These are phyloP conservation scores for Sporothrix schenckii DNA, from an alignment of 2,329 filamentous ascomycete genomes.

Conservation along the genomic window DNA sequence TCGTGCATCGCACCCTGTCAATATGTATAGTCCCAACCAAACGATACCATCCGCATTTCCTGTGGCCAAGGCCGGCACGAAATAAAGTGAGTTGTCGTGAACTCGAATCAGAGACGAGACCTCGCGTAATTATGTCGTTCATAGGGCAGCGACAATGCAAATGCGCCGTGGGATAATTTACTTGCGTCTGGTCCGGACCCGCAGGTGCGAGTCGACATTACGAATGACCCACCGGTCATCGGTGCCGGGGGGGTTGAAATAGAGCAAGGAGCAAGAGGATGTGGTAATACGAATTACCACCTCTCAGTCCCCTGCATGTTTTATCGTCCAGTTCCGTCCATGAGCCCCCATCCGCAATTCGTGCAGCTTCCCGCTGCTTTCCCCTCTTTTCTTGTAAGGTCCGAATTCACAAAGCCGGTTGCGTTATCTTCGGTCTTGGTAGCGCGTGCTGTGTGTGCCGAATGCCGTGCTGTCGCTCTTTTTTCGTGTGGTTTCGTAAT, in stretches of 20 bases:
- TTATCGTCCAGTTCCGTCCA: not conserved
- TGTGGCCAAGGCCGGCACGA: conserved; percentile 8
- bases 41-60: not conserved
- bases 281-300: too few relatives aligned
- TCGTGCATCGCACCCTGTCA: not conserved
- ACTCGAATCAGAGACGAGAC: not conserved
- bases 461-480: not conserved
- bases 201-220: not conserved
- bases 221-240: conserved; percentile 18
- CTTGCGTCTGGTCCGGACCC: not conserved
- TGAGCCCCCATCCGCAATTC: not conserved
- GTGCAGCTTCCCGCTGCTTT: conserved; percentile 4
- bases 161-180: too few relatives aligned
- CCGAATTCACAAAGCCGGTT: not conserved
- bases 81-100: not conserved
- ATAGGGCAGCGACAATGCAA: not conserved
- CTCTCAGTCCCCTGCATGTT: not conserved
- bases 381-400: not conserved
- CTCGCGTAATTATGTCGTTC: not conserved
- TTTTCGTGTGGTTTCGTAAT: not conserved
- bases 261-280: too few relatives aligned
- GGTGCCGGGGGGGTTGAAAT: conserved; percentile 10
- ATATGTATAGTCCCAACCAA: too few relatives aligned
- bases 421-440: conserved; percentile 8
- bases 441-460: conserved; percentile 14